Evolutionary conservation across 495 filamentous ascomycete genomes (phyloP).

Genomic region (Friedmanniomyces endolithicus): DNA sequence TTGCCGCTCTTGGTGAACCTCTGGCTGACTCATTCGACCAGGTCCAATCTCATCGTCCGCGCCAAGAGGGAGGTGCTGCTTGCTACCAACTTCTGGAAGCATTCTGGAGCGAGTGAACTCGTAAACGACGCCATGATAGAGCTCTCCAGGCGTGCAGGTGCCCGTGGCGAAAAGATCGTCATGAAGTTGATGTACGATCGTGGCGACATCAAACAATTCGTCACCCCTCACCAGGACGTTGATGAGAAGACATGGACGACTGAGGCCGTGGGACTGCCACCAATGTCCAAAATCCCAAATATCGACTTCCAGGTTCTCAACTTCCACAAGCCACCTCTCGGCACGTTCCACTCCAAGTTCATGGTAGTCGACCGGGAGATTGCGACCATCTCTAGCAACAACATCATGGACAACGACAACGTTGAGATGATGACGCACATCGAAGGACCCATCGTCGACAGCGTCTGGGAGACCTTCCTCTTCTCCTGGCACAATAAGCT

Average conservation of each 20-base stretch:
- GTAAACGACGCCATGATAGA: conserved; percentile 58
- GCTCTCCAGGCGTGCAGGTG: conserved; percentile 51
- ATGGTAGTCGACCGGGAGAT: conserved; percentile 60
- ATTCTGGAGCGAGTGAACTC: conserved; percentile 51
- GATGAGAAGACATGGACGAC: conserved; percentile 44
- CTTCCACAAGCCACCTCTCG: conserved; percentile 57
- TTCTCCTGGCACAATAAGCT: conserved; percentile 57
- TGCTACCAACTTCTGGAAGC: conserved; percentile 64
- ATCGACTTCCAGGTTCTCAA: conserved; percentile 63
- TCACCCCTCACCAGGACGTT: conserved; percentile 51
- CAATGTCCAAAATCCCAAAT: conserved; percentile 51
- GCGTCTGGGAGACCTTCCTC: conserved; percentile 58
- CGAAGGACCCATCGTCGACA: conserved; percentile 65
- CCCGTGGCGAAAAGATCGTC: conserved; percentile 44
- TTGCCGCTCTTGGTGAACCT: too few relatives aligned
- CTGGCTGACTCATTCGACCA: conserved; percentile 37
- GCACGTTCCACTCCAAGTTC: conserved; percentile 68
- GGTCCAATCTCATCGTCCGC: conserved; percentile 61
- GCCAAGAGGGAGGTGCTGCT: conserved; percentile 61
- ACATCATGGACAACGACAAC: conserved; percentile 40
- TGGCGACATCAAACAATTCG: conserved; percentile 50
- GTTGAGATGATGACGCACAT: conserved; percentile 61
- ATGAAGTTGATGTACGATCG: conserved; percentile 69
- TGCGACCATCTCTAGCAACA: conserved; percentile 59
- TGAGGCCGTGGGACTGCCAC: conserved; percentile 46